Base-by-base conservation (phyloP, 306 rosid genomes). In the Lagenaria siceraria region DNA sequence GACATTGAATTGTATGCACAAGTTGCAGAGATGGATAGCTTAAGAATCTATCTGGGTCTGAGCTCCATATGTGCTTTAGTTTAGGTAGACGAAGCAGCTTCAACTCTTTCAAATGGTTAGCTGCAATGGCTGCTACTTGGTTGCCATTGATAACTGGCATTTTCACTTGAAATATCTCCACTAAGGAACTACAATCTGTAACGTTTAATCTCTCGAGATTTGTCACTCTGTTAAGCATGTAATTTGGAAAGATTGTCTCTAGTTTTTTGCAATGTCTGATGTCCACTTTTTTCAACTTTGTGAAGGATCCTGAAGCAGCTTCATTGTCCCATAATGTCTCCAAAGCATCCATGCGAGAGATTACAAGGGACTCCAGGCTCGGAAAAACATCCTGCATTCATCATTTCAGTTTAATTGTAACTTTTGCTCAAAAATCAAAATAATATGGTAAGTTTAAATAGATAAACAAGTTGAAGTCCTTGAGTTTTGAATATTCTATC, bases 41-140 rank as follows among this genome's bases (percentile, higher is more conserved):
- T 11, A 80, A 17, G 38, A 25, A 1, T 63, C 35, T 59, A 6
- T 63, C 15, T 17, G 83, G 81, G 56, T 84, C 70, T 64, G 42
- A 25, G 66, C 79, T 77, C 83, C 85, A 81, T 42, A 84, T 19
- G 21, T 48, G 46, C 49, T 79, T 76, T n/a, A 84, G 60, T 68
- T 81, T 79, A 10, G 87, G 85, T 24, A 84, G 62, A 22, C 77
- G 69, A n/a, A 58, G 42, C 25, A 81, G 61, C 19, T 53, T 62
- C 58, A 85, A 21, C 42, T 64, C 66, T 49, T 69, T 55, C 71
- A 85, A 62, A 63, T 62, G 62, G 69, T 58, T 25, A 5, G 51
- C 54, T 51, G 5, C 53, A 29, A 19, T 1, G 22, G 21, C 13
- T 13, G 8, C 22, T 70, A 46, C n/a, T 17, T 51, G 12, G 10